A percentile compares a stretch with the other conserved stretches of the same genome.
Conservation (phyloP, 352 stramenopile species). For the Pythium oligandrum region DNA sequence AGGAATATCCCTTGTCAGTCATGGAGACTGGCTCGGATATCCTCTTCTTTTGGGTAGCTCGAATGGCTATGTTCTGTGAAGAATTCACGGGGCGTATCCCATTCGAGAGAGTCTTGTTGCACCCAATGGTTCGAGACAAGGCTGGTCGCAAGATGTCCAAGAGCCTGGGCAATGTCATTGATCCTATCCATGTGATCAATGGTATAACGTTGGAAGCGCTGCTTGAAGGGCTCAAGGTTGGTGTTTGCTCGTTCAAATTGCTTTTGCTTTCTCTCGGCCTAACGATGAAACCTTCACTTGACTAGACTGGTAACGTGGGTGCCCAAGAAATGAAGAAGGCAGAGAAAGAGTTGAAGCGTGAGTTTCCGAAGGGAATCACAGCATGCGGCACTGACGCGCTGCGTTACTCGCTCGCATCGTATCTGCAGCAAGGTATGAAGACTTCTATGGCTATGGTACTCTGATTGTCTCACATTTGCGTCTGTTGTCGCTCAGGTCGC, state of each 20-base stretch:
- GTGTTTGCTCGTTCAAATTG: not conserved
- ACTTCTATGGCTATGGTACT: not conserved
- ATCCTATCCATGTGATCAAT: constrained; percentile 98
- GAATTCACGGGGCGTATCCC: constrained; percentile 94
- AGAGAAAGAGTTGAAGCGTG: constrained; percentile 93
- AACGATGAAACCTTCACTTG: not conserved
- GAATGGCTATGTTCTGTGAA: constrained; percentile 99
- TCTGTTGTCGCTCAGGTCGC: constrained; percentile 27
- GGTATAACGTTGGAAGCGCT: constrained; percentile 94
- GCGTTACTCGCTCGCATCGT: constrained; percentile 96
- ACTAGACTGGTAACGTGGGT: constrained; percentile 54
- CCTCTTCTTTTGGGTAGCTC: constrained; percentile 99
- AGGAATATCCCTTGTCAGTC: constrained; percentile 59
- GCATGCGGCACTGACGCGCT: constrained; percentile 98
- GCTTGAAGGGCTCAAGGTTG: constrained; percentile 87
- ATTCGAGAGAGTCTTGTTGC: constrained; percentile 98
- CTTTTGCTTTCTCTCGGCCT: not conserved
- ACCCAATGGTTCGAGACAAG: constrained; percentile 99
- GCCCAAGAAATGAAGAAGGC: constrained; percentile 94
- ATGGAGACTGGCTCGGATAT: constrained; percentile 97
- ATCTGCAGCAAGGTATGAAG: constrained; percentile 77
- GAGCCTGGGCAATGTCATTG: constrained; percentile 99
- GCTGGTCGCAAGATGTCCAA: constrained; percentile 99
- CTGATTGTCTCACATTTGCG: not conserved
- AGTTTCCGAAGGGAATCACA: constrained; percentile 98